Base-by-base conservation (phyloP, 345 rosid species). In the Adansonia digitata region DNA sequence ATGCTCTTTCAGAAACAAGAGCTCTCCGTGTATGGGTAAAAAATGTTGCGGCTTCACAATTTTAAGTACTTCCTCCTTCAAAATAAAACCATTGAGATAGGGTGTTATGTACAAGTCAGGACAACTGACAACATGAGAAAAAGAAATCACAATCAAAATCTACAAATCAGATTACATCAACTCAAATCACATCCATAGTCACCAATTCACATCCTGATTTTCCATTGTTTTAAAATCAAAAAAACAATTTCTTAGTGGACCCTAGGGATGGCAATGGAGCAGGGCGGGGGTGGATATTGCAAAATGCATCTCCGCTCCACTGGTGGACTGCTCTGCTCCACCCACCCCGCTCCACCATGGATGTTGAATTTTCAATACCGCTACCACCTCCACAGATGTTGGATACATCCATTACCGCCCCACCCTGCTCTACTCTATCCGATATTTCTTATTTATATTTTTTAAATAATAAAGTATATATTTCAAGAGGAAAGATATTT, bases 21-120 rank as follows among this genome's bases (percentile, higher is more conserved):
- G 99, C 83, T 95, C 99, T 81, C 99, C 99, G 77, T 95, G 98
- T 74, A 93, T 85, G 51, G 99, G 98, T 73, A 95, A 86, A 85
- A 95, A 95, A 85, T 95, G 99, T 72, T 95, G 99, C 5, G 99
- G 99, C 86, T 93, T 95, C 73, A 95, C 97, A 74, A 95, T 88
- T 84, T 86, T 84, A 76, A 95, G 96, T 73, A 91, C 97, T 83
- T 95, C 98, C 86, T 95, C 99, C 99, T 95, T 85, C 79, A 84
- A 51, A 82, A 72, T 37, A 43, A 61, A 52, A 69, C 48, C 62
- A 71, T 43, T 60, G 31, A 60, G 24, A 60, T 46, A 59, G 24
- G 5, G 22, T 55, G 7, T 59, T 12, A 60, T 26, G 17, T 34
- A 13, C n/a, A 70, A 52, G 61, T 6, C 13, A 24, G 26, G 46